phyloP scores from a whole-genome alignment of 2,329 filamentous ascomycete genomes.

The Cryphonectria japonica region DNA sequence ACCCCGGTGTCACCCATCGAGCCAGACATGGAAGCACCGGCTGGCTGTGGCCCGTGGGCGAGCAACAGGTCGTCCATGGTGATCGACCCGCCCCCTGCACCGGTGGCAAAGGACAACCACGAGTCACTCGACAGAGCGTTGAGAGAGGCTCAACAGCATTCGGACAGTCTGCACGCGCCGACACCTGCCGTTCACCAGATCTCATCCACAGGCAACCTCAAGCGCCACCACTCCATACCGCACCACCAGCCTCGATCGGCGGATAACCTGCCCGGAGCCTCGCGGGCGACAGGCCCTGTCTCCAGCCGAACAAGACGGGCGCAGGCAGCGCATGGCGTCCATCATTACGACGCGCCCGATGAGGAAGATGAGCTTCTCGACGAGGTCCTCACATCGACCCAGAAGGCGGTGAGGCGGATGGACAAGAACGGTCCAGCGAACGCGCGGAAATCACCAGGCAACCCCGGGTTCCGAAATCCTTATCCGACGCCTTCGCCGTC shows the following conservation, averaged over 20 bases:
- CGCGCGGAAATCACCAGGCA: constrained; percentile 67
- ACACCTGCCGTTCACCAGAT: constrained; percentile 59
- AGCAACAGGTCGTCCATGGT: constrained; percentile 85
- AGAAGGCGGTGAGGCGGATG: constrained; percentile 73
- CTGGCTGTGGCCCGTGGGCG: constrained; percentile 86
- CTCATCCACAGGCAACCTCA: constrained; percentile 56
- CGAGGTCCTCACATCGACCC: constrained; percentile 80
- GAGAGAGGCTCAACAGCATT: constrained; percentile 55
- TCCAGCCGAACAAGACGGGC: constrained; percentile 81
- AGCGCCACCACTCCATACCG: constrained; percentile 67
- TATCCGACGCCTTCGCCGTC: constrained; percentile 75
- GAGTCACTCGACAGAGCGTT: constrained; percentile 65
- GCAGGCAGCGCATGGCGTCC: constrained; percentile 73
- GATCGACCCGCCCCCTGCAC: constrained; percentile 61
- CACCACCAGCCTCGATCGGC: constrained; percentile 66
- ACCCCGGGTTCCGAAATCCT: constrained; percentile 62
- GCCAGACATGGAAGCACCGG: constrained; percentile 91
- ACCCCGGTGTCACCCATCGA: constrained; percentile 76
- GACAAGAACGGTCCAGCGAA: constrained; percentile 49
- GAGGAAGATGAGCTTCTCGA: constrained; percentile 96
- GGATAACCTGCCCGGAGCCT: constrained; percentile 63
- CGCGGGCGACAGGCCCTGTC: constrained; percentile 61
- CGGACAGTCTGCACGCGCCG: constrained; percentile 50
- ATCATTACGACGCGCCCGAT: constrained; percentile 90
- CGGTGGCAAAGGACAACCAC: constrained; percentile 58